phyloP scores from a whole-genome alignment of 257 asterid genomes.

The Solanum sitiens region DNA sequence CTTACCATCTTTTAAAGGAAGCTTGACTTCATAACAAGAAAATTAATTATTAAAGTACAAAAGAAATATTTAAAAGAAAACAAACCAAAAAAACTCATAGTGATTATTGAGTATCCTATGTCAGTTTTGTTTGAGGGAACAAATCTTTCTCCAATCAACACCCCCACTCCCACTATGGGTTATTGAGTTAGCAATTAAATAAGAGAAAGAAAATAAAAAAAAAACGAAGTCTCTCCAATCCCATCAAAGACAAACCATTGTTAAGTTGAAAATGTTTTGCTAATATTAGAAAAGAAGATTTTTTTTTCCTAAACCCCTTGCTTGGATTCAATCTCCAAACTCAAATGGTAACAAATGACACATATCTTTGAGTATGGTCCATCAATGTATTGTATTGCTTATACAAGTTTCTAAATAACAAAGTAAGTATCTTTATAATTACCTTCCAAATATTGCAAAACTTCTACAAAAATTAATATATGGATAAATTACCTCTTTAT shows the following conservation, averaged over 20 bases:
- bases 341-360: neutral
- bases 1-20: neutral
- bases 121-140: neutral
- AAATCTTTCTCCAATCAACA: neutral
- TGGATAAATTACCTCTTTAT: no score
- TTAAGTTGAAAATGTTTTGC: neutral
- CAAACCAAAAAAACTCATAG: neutral
- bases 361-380: neutral
- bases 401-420: no score
- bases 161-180: neutral
- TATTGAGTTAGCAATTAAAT: neutral
- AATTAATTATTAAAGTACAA: neutral
- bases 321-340: neutral
- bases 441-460: no score
- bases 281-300: neutral
- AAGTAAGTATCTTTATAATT: no score
- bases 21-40: neutral
- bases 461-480: no score
- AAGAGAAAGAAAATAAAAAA: neutral
- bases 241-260: neutral
- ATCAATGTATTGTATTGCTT: no score
- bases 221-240: neutral
- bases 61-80: neutral
- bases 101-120: neutral
- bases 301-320: neutral